These are phyloP conservation scores for Suillus placidus DNA, from an alignment of 768 basidiomycete genomes.

Conservation along the genomic window DNA sequence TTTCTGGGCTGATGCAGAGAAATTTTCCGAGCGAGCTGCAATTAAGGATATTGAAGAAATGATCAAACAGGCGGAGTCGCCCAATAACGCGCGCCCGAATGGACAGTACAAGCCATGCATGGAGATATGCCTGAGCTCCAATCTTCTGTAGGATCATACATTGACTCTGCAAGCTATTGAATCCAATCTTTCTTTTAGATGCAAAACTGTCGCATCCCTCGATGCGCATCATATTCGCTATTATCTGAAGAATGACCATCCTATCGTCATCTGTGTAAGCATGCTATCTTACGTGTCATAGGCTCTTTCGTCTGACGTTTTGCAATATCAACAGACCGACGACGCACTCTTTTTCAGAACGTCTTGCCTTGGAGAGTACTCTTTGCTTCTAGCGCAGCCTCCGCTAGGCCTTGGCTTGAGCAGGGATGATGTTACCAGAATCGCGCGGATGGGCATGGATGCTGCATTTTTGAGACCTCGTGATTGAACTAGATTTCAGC, in stretches of 20 bases:
- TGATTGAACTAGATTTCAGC: background rate
- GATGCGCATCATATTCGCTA: constrained; percentile 74
- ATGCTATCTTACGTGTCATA: background rate
- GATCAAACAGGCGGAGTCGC: constrained; percentile 5
- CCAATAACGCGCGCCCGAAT: background rate
- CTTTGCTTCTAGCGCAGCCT: constrained; percentile 70
- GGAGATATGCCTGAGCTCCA: constrained; percentile 83
- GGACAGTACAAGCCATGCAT: constrained; percentile 55
- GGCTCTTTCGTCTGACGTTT: constrained; percentile 6
- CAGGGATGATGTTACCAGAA: constrained; percentile 52
- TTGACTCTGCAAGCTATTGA: background rate
- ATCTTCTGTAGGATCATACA: constrained; percentile 58
- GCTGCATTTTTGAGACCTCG: constrained; percentile 11
- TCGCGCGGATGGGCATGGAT: constrained; percentile 68
- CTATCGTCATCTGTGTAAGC: constrained; percentile 73
- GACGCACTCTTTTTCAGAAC: constrained; percentile 80
- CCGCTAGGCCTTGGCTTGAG: constrained; percentile 73
- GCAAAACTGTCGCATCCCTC: constrained; percentile 66
- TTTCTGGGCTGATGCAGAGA: constrained; percentile 17
- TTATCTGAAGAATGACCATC: constrained; percentile 65
- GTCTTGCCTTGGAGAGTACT: constrained; percentile 75
- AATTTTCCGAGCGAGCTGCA: constrained; percentile 27
- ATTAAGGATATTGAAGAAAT: constrained; percentile 26
- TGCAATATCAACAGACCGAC: constrained; percentile 62
- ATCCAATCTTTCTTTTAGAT: constrained; percentile 39